These are phyloP conservation scores for Trametes polyzona DNA, from an alignment of 1,284 basidiomycete genomes.

Conservation along the genomic window DNA sequence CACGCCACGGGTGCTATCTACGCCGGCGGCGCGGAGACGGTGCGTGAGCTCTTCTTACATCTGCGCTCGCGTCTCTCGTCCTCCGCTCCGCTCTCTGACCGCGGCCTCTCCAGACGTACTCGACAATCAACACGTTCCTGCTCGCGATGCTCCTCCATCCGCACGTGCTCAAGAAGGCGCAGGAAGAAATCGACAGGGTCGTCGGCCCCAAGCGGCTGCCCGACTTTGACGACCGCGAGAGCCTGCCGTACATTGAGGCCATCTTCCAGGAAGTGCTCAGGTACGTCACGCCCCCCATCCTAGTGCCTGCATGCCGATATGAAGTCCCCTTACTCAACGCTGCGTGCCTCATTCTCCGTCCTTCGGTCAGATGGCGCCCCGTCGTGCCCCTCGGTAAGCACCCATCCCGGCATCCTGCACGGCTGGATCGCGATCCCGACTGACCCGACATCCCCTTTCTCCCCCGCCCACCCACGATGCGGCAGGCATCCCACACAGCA, in stretches of 20 bases:
- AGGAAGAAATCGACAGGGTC: constrained; percentile 41
- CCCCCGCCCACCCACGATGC: not conserved
- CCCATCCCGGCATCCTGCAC: not conserved
- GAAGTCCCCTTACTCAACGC: not conserved
- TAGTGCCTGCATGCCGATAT: not conserved
- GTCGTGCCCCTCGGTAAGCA: constrained; percentile 26
- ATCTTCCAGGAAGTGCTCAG: constrained; percentile 31
- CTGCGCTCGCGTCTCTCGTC: not conserved
- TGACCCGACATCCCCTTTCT: not conserved
- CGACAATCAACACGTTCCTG: constrained; percentile 30
- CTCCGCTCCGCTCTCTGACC: not conserved
- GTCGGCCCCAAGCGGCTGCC: constrained; percentile 36
- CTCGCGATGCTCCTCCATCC: constrained; percentile 38
- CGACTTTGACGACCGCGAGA: constrained; percentile 36
- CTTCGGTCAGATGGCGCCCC: constrained; percentile 24
- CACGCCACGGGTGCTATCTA: constrained; percentile 22
- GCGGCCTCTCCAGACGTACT: constrained; percentile 22
- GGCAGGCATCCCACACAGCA: constrained; percentile 32
- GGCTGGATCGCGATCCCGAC: not conserved
- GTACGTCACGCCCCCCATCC: not conserved
- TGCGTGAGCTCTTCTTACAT: not conserved
- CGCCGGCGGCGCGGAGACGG: constrained; percentile 25
- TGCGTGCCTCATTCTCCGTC: too few relatives aligned
- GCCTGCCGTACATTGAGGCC: constrained; percentile 39
- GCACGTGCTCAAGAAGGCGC: constrained; percentile 36